A percentile compares a stretch with the other conserved stretches of the same genome.
Evolutionary conservation across 345 rosid genomes (phyloP).

Genomic region (Turnera subulata): DNA sequence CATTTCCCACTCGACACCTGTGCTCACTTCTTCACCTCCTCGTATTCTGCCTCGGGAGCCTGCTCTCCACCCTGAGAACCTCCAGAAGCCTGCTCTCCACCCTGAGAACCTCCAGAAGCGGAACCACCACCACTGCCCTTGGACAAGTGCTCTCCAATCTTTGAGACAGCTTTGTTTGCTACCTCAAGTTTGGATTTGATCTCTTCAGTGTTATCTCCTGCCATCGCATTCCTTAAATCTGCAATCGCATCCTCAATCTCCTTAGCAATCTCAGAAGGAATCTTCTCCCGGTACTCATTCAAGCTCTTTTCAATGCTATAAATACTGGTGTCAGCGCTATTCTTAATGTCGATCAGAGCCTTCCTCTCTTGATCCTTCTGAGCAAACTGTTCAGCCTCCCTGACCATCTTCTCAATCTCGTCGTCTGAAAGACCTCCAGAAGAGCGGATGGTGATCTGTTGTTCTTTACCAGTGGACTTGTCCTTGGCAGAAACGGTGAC

Average conservation of each 20-base stretch:
- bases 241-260: constrained; percentile 28
- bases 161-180: constrained; percentile 33
- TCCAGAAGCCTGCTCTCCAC: constrained; percentile 24
- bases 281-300: constrained; percentile 31
- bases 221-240: constrained; percentile 28
- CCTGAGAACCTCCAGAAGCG: constrained; percentile 17
- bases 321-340: constrained; percentile 28
- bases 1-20: no score
- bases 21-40: constrained; percentile 35
- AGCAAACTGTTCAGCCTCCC: constrained; percentile 28
- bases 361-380: constrained; percentile 36
- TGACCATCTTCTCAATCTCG: constrained; percentile 38
- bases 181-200: constrained; percentile 29
- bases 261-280: constrained; percentile 27
- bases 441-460: constrained; percentile 31
- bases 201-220: constrained; percentile 23
- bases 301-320: constrained; percentile 36
- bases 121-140: constrained; percentile 22
- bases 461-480: constrained; percentile 26
- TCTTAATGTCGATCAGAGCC: constrained; percentile 26
- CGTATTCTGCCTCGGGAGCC: constrained; percentile 33
- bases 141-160: constrained; percentile 35
- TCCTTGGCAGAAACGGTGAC: constrained; percentile 39
- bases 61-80: constrained; percentile 24
- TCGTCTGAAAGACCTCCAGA: constrained; percentile 32